A percentile compares a stretch with the other conserved stretches of the same genome.
These are phyloP conservation scores for Craspedostauros australis DNA, from an alignment of 108 stramenopile genomes.

Conservation along the genomic window DNA sequence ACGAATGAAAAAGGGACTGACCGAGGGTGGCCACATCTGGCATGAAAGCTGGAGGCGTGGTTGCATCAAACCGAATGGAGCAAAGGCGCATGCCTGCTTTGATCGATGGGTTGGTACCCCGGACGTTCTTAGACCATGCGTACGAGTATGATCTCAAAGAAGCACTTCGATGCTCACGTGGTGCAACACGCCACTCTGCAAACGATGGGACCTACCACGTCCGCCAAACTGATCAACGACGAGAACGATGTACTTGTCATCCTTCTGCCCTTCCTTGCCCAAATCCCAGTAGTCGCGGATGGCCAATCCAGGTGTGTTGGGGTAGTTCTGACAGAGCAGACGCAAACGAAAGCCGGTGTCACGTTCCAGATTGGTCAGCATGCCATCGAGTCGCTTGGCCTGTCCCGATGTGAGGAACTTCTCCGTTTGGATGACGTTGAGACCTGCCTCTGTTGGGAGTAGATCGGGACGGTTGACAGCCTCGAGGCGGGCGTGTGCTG, in stretches of 20 bases:
- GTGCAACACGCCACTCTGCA: no score
- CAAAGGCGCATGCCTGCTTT: no score
- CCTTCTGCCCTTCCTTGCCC: constrained; percentile 84
- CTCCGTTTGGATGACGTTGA: constrained; percentile 80
- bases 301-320: constrained; percentile 70
- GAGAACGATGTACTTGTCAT: constrained; percentile 83
- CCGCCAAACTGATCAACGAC: constrained; percentile 87
- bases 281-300: constrained; percentile 83
- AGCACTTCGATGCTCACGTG: no score
- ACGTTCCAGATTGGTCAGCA: constrained; percentile 55
- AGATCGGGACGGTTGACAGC: constrained; percentile 72
- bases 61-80: no score
- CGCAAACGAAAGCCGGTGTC: constrained; percentile 78
- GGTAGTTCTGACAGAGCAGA: constrained; percentile 80
- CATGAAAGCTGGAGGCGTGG: no score
- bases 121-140: no score
- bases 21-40: no score
- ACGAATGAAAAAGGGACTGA: no score
- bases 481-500: constrained; percentile 70
- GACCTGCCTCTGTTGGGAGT: constrained; percentile 49
- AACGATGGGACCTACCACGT: constrained; percentile 39
- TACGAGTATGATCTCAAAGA: no score
- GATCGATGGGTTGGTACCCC: no score
- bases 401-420: constrained; percentile 81
- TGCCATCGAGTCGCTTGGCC: constrained; percentile 59